These are phyloP conservation scores for Cercophora scortea DNA, from an alignment of 495 filamentous ascomycete genomes.

Conservation along the genomic window DNA sequence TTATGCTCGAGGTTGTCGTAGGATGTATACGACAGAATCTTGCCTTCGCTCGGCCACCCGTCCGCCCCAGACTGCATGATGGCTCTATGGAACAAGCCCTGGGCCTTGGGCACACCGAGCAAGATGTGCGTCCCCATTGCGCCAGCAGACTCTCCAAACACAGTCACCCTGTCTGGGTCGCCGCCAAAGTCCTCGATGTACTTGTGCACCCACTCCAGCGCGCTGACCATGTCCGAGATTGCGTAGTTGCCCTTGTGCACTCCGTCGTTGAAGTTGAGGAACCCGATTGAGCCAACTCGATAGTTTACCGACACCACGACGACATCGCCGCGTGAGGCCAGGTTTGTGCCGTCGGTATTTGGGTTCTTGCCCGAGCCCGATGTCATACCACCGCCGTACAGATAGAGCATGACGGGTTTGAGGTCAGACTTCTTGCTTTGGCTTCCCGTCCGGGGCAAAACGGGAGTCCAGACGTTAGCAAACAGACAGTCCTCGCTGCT, in stretches of 20 bases:
- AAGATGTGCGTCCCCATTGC: slow-evolving; percentile 20
- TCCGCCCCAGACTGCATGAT: slow-evolving; percentile 33
- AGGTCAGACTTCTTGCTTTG: slow-evolving; percentile 7
- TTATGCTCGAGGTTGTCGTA: slow-evolving; percentile 28
- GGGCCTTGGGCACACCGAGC: slow-evolving; percentile 29
- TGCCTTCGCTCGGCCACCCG: slow-evolving; percentile 20
- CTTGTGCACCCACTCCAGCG: slow-evolving; percentile 56
- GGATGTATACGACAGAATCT: slow-evolving; percentile 10
- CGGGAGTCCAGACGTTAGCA: slow-evolving; percentile 33
- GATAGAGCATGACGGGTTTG: slow-evolving; percentile 31
- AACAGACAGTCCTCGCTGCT: slow-evolving; percentile 33
- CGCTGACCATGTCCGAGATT: slow-evolving; percentile 20
- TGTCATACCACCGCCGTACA: slow-evolving; percentile 30
- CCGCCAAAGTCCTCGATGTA: slow-evolving; percentile 61
- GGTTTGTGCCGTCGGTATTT: slow-evolving; percentile 33
- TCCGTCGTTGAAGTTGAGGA: slow-evolving; percentile 22
- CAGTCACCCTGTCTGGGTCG: slow-evolving; percentile 51
- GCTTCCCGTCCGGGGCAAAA: slow-evolving; percentile 17
- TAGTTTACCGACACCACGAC: slow-evolving; percentile 34
- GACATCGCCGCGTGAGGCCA: slow-evolving; percentile 38
- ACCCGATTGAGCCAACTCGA: slow-evolving; percentile 19
- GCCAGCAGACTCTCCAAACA: slow-evolving; percentile 51
- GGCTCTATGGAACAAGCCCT: slow-evolving; percentile 33
- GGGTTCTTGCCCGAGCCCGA: slow-evolving; percentile 27
- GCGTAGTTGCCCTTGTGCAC: slow-evolving; percentile 25